phyloP scores from a whole-genome alignment of 1,139 yeast genomes.

The Yamadazyma kanchanaburiensis region DNA sequence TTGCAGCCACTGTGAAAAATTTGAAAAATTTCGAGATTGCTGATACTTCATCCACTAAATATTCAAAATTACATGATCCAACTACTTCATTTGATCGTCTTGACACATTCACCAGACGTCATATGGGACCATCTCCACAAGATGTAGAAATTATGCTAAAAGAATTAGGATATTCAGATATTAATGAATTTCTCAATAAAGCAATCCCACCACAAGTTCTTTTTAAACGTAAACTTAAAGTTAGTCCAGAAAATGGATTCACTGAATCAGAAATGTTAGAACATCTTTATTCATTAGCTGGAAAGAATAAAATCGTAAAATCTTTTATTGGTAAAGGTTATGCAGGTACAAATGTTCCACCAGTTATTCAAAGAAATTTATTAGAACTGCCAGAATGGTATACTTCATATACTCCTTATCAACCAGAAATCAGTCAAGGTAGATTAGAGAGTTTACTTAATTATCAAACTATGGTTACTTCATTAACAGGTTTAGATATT shows the following conservation, averaged over 20 bases:
- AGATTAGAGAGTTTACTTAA: slow-evolving; percentile 85
- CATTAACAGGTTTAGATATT: slow-evolving; percentile 86
- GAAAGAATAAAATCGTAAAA: slow-evolving; percentile 66
- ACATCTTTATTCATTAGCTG: slow-evolving; percentile 66
- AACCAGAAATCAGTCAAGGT: slow-evolving; percentile 97
- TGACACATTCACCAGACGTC: slow-evolving; percentile 88
- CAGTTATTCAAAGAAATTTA: slow-evolving; percentile 88
- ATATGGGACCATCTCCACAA: slow-evolving; percentile 75
- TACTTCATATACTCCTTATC: slow-evolving; percentile 97
- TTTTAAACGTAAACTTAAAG: slow-evolving; percentile 59
- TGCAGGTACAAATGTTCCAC: slow-evolving; percentile 85
- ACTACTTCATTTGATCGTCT: slow-evolving; percentile 37
- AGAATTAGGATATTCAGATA: slow-evolving; percentile 61
- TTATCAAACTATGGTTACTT: slow-evolving; percentile 85
- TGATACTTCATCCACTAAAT: slow-evolving; percentile 45
- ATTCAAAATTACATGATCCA: slow-evolving; percentile 39
- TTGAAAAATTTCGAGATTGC: slow-evolving; percentile 32
- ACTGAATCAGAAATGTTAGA: slow-evolving; percentile 79
- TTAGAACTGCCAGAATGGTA: slow-evolving; percentile 97
- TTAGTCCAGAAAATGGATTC: slow-evolving; percentile 67
- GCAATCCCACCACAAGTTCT: slow-evolving; percentile 80
- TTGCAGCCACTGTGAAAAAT: not conserved
- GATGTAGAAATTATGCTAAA: slow-evolving; percentile 65
- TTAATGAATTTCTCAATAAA: slow-evolving; percentile 65
- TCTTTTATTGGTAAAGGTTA: slow-evolving; percentile 93